Evolutionary conservation across 1,284 basidiomycete species (phyloP), one percentile per base, ranked within the genome.

Genomic region (Clitocybe nebularis): DNA sequence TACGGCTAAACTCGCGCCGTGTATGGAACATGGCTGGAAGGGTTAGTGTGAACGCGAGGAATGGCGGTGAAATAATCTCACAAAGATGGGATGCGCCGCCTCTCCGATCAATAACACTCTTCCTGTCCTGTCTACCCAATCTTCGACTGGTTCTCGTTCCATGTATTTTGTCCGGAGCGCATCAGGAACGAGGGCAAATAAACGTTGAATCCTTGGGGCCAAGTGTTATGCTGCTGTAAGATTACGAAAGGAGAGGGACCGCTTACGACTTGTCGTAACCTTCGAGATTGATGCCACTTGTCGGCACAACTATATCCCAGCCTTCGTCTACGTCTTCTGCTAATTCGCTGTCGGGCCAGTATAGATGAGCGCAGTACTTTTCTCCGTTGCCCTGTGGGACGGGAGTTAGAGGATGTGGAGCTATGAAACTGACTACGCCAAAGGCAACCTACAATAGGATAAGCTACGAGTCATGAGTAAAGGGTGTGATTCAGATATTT

Each of bases 31-130:
- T 11, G 65, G 62, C 68, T 70, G 38, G 11, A 9, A 32, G 21
- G 14, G 36, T 37, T 32, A 22, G 5, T n/a, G 14, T 9, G 11
- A 11, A 53, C n/a, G n/a, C n/a, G n/a, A n/a, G n/a, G n/a, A n/a
- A n/a, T n/a, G n/a, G n/a, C n/a, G n/a, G n/a, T n/a, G n/a, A n/a
- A n/a, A n/a, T n/a, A n/a, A n/a, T n/a, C 60, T 38, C 41, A 64
- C 66, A 35, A 64, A 60, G 39, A 71, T 61, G 0, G 73, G 67
- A 51, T 75, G 74, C 3, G 72, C 72, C 1, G 73, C 67, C 45
- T 75, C 73, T 25, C 75, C 75, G 24, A 77, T 53, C 4, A 76
- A 56, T n/a, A 73, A 53, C 13, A 76, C 57, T 11, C 62, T 62
- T 2, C 60, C 56, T 23, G 61, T 55, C 17, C 60, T 52, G 50